Evolutionary conservation across 805 yeast genomes (phyloP).

Genomic region (Candida sonorensis): DNA sequence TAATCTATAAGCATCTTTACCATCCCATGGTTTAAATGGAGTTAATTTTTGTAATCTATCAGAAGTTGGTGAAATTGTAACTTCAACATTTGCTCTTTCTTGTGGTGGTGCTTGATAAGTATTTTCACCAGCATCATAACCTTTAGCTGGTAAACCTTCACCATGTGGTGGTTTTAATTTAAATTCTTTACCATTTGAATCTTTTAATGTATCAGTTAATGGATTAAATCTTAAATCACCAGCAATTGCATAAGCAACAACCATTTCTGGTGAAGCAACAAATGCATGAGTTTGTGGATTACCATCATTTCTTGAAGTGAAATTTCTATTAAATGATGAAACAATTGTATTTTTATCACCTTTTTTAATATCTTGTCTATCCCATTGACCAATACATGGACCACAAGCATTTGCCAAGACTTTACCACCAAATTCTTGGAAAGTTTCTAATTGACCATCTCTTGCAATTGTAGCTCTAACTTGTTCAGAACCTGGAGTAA

Average conservation of each 20-base stretch:
- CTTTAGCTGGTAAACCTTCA: conserved; percentile 72
- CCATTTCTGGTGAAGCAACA: conserved; percentile 97
- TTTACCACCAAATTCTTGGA: conserved; percentile 82
- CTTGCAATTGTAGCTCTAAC: conserved; percentile 95
- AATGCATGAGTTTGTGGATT: conserved; percentile 97
- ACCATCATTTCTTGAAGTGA: conserved; percentile 97
- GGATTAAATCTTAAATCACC: conserved; percentile 94
- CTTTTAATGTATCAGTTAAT: conserved; percentile 71
- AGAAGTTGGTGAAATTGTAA: conserved; percentile 77
- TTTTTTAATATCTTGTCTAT: conserved; percentile 67
- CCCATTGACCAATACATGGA: conserved; percentile 99
- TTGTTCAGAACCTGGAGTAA: conserved; percentile 98
- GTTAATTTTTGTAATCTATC: conserved; percentile 93
- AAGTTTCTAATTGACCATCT: conserved; percentile 80
- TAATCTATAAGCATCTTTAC: conserved; percentile 81
- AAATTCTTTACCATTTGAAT: conserved; percentile 65
- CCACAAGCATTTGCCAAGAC: conserved; percentile 98
- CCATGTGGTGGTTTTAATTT: conserved; percentile 76
- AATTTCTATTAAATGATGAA: conserved; percentile 96
- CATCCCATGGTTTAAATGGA: conserved; percentile 96
- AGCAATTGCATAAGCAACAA: conserved; percentile 92
- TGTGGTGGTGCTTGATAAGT: conserved; percentile 97
- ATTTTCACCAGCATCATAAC: conserved; percentile 60
- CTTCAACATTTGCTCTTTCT: conserved; percentile 70
- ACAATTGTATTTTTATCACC: conserved; percentile 80